Evolutionary conservation across 108 stramenopile species (phyloP).

Genomic region (Cyclostephanos tholiformis): DNA sequence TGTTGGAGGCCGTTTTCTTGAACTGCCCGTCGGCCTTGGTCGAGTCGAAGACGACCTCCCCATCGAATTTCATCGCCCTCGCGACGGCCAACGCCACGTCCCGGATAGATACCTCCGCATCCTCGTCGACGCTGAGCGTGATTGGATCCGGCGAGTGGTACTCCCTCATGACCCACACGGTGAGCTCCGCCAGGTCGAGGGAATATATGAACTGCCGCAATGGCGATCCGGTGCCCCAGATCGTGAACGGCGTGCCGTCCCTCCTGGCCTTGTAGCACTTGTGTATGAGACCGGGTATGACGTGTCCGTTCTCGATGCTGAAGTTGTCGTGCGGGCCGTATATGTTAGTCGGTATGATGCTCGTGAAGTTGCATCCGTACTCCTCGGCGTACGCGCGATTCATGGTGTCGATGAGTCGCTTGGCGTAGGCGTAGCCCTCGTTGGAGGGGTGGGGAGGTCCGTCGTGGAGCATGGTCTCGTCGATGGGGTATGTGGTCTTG

Average conservation of each 20-base stretch:
- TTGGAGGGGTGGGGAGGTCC: conserved; percentile 97
- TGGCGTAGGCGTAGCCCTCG: conserved; percentile 98
- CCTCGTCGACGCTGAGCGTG: conserved; percentile 92
- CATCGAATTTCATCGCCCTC: conserved; percentile 93
- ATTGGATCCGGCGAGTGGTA: conserved; percentile 94
- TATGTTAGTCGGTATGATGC: conserved; percentile 98
- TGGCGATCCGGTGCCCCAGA: conserved; percentile 97
- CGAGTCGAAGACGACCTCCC: conserved; percentile 89
- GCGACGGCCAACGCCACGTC: conserved; percentile 93
- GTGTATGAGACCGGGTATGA: conserved; percentile 99
- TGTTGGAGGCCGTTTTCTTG: conserved; percentile 98
- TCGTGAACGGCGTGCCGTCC: conserved; percentile 87
- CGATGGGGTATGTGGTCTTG: conserved; percentile 99
- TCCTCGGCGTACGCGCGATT: conserved; percentile 97
- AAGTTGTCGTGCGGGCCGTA: conserved; percentile 98
- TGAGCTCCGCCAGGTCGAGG: conserved; percentile 93
- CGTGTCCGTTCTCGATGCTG: conserved; percentile 94
- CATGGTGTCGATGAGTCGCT: conserved; percentile 99
- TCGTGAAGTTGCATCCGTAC: conserved; percentile 97
- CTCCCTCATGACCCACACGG: conserved; percentile 93
- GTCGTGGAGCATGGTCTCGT: conserved; percentile 99
- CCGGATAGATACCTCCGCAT: conserved; percentile 94
- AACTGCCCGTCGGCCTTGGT: conserved; percentile 97
- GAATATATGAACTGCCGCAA: conserved; percentile 97
- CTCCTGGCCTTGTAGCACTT: conserved; percentile 96